Percentiles rank a stretch among this genome's conserved stretches.
Conservation (phyloP, 31 red algal genomes). For the Odonthalia washingtoniensis region DNA sequence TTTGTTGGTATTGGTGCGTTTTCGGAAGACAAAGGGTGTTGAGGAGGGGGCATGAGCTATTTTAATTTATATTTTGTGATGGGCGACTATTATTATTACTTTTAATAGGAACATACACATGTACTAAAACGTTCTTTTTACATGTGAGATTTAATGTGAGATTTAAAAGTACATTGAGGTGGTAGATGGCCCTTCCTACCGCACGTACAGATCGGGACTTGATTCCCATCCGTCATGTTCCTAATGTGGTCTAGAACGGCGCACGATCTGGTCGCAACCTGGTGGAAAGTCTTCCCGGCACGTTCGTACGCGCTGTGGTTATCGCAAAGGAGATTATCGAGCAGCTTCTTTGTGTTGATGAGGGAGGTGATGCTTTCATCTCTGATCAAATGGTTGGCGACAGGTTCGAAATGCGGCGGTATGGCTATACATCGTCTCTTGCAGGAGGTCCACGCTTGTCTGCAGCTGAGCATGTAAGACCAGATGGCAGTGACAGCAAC, state of each 20-base stretch:
- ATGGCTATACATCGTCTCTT: slow-evolving; percentile 24
- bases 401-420: slow-evolving; percentile 54
- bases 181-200: slow-evolving; percentile 67
- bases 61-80: too few species aligned
- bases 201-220: slow-evolving; percentile 63
- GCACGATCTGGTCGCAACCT: slow-evolving; percentile 37
- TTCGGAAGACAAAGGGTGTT: too few species aligned
- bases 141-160: too few species aligned
- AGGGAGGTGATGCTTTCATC: slow-evolving; percentile 34
- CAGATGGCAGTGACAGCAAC: slow-evolving; percentile 71
- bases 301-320: slow-evolving; percentile 50
- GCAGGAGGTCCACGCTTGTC: slow-evolving; percentile 60
- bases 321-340: slow-evolving; percentile 39
- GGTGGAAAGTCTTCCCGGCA: slow-evolving; percentile 67
- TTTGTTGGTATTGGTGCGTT: too few species aligned
- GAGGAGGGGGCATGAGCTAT: too few species aligned
- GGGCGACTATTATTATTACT: too few species aligned
- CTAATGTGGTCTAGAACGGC: slow-evolving; percentile 57
- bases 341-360: slow-evolving; percentile 42
- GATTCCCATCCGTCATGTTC: slow-evolving; percentile 55
- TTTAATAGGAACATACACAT: too few species aligned
- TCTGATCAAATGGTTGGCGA: slow-evolving; percentile 43
- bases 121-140: too few species aligned
- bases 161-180: slow-evolving; percentile 69
- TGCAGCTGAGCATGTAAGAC: slow-evolving; percentile 54